phyloP scores from a whole-genome alignment of 2,329 filamentous ascomycete species.

The Calonectria ilicicola region DNA sequence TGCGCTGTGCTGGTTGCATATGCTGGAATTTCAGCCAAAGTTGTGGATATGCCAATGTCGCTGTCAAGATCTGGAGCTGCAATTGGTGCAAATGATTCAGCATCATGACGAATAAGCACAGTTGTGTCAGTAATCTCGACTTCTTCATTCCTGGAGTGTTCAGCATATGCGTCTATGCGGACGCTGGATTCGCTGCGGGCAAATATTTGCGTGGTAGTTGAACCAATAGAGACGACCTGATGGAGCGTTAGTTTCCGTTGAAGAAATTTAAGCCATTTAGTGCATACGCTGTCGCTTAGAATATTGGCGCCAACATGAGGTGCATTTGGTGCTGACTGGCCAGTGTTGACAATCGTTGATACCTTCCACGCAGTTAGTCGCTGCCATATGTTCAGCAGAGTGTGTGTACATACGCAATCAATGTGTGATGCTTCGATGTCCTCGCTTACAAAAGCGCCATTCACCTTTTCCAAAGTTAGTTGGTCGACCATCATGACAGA shows the following conservation, averaged over 20 bases:
- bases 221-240: neutral
- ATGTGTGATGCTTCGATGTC: neutral
- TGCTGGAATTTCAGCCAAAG: neutral
- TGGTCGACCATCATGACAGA: neutral
- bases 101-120: neutral
- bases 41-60: neutral
- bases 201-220: neutral
- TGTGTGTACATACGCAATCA: neutral
- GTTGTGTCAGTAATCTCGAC: neutral
- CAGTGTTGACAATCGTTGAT: conserved; percentile 11
- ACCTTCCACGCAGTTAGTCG: conserved; percentile 35
- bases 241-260: neutral
- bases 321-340: neutral
- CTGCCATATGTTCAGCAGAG: too few species aligned
- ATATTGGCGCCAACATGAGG: neutral
- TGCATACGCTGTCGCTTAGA: conserved; percentile 8
- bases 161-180: neutral
- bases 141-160: neutral
- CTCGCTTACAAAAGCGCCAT: conserved; percentile 20
- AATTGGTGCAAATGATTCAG: too few species aligned
- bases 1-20: neutral
- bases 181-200: neutral
- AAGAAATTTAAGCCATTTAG: neutral
- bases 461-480: conserved; percentile 42
- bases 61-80: neutral